A percentile compares a stretch with the other conserved stretches of the same genome.
phyloP scores from a whole-genome alignment of 148 eudicot species.

The Cornus florida region DNA sequence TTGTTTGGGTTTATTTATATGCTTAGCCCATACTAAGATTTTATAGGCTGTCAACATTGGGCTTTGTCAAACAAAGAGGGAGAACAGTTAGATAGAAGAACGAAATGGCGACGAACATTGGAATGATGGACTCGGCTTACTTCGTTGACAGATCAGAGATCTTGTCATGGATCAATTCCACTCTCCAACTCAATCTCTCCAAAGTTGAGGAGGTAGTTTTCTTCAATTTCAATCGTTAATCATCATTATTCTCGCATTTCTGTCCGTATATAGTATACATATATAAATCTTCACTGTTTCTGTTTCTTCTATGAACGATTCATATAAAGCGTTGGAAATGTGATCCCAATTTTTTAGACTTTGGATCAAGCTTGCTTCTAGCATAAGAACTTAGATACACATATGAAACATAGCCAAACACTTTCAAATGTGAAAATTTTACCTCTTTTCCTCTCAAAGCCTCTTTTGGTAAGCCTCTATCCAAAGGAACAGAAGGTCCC shows the following conservation, averaged over 20 bases:
- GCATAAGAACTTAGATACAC: too few species aligned
- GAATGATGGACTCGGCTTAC: conserved; percentile 90
- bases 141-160: conserved; percentile 91
- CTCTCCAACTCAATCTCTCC: conserved; percentile 79
- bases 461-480: too few species aligned
- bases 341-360: too few species aligned
- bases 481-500: too few species aligned
- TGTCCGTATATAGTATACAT: neutral
- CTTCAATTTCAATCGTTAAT: conserved; percentile 7
- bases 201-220: conserved; percentile 82
- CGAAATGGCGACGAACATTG: conserved; percentile 71
- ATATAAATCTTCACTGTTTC: neutral
- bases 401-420: too few species aligned
- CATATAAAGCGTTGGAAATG: neutral
- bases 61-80: neutral
- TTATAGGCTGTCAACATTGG: too few species aligned
- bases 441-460: too few species aligned
- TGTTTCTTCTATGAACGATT: neutral
- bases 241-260: neutral
- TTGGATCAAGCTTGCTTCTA: too few species aligned
- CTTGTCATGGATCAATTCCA: conserved; percentile 84
- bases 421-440: too few species aligned
- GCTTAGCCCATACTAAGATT: too few species aligned
- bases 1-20: too few species aligned
- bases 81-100: conserved; percentile 2